Evolutionary conservation across 2,329 filamentous ascomycete species (phyloP), one percentile per base, ranked within the genome.

Genomic region (Fusarium xyrophilum): DNA sequence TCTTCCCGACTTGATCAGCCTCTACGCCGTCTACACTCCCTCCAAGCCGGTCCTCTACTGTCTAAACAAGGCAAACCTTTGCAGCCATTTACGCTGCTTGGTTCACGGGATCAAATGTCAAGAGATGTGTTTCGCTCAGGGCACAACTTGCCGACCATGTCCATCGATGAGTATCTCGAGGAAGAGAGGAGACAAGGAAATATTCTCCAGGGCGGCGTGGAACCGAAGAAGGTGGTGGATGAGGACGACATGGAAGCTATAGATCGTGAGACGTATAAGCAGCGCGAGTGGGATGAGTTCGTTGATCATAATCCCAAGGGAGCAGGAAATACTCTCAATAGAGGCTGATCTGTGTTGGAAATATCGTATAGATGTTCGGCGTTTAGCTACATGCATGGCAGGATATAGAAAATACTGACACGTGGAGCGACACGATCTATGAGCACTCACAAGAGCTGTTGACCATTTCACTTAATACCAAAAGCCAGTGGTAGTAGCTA

Each of bases 121-220:
- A 85, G 89, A 61, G 91, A 91, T 5, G 95, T 99, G 1, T 99
- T 99, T 79, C 86, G 92, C 57, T 88, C 93, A 0, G 93, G 96
- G 11, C 96, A 99, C 77, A 97, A 93, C 79, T 82, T 99, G 61
- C 96, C 96, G 2, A 98, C 96, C 6, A 98, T 99, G 96, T 92
- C 89, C 3, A 97, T 99, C 65, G 96, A 99, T 73, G 96, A 99
- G 81, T 99, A 98, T 76, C 83, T 99, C 19, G 96, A 96, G 54
- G 95, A 98, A 79, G 96, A 98, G 82, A 86, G 87, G 75, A 86
- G 87, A 70, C 84, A 92, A 66, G 96, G 96, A 19, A 93, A 93
- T 23, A 94, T 99, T 61, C 92, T 98, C 57, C 91, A 97, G 76
- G 96, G 94, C 36, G 93, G 93, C 32, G 94, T 94, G 21, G 91